Evolutionary conservation across 192 early-diverging fungal species (phyloP).

Genomic region (Coemansia sp.): DNA sequence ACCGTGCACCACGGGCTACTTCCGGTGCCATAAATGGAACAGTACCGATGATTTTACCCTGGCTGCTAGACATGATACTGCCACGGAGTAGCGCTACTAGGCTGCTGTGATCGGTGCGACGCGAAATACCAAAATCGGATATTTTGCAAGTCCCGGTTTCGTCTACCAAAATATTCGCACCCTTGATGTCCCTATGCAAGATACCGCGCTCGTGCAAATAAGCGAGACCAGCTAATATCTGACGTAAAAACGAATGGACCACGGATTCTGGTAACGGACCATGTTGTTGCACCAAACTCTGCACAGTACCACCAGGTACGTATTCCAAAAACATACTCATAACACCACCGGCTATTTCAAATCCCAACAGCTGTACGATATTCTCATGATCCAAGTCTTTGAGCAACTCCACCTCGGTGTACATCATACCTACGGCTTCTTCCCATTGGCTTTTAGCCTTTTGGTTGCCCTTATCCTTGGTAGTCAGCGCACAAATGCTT

Average conservation of each 20-base stretch:
- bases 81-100: not conserved
- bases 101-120: constrained; percentile 57
- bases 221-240: constrained; percentile 80
- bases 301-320: constrained; percentile 89
- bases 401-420: constrained; percentile 72
- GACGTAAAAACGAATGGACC: constrained; percentile 71
- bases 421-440: constrained; percentile 60
- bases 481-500: constrained; percentile 21
- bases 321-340: constrained; percentile 98
- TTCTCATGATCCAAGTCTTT: constrained; percentile 83
- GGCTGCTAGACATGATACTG: not conserved
- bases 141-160: constrained; percentile 90
- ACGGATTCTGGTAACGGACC: constrained; percentile 73
- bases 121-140: constrained; percentile 95
- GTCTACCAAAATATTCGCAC: constrained; percentile 76
- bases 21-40: constrained; percentile 98
- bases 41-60: constrained; percentile 61
- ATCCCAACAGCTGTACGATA: constrained; percentile 91
- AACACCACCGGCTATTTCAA: constrained; percentile 63
- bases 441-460: constrained; percentile 5
- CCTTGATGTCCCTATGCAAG: constrained; percentile 81
- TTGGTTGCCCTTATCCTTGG: not conserved
- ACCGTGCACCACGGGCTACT: constrained; percentile 74
- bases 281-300: constrained; percentile 70
- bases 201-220: constrained; percentile 81